Evolutionary conservation across 2,329 filamentous ascomycete species (phyloP).

Genomic region (Alternaria hordeiaustralica): DNA sequence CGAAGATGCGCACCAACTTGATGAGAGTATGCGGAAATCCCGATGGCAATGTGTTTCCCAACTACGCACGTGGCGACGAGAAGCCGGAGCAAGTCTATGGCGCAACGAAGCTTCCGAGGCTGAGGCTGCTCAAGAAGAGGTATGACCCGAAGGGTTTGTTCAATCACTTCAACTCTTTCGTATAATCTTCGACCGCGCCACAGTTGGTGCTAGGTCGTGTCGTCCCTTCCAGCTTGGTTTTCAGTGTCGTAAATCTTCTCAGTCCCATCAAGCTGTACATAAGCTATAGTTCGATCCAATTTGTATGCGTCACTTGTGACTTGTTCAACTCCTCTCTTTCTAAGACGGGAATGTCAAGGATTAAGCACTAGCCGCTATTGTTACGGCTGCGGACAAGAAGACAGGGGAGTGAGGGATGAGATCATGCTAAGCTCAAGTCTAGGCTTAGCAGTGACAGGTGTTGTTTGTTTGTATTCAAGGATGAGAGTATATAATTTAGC

Average conservation of each 20-base stretch:
- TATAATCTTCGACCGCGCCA: neutral
- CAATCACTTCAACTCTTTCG: neutral
- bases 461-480: too few relatives aligned
- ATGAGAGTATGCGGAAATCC: neutral
- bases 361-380: neutral
- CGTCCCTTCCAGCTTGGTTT: neutral
- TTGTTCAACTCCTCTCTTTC: too few relatives aligned
- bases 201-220: neutral
- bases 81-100: constrained; percentile 37
- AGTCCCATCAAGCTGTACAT: neutral
- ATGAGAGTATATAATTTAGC: too few relatives aligned
- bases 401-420: too few relatives aligned
- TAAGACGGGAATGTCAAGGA: too few relatives aligned
- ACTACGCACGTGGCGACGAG: constrained; percentile 38
- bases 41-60: constrained; percentile 32
- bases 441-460: too few relatives aligned
- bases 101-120: constrained; percentile 33
- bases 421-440: too few relatives aligned
- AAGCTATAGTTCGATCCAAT: too few relatives aligned
- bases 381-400: neutral
- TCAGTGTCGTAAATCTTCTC: neutral
- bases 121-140: constrained; percentile 35
- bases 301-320: too few relatives aligned
- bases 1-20: neutral
- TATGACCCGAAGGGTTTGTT: constrained; percentile 35